Conservation (phyloP, 495 filamentous ascomycete species). For the Stereocaulon alpinum region DNA sequence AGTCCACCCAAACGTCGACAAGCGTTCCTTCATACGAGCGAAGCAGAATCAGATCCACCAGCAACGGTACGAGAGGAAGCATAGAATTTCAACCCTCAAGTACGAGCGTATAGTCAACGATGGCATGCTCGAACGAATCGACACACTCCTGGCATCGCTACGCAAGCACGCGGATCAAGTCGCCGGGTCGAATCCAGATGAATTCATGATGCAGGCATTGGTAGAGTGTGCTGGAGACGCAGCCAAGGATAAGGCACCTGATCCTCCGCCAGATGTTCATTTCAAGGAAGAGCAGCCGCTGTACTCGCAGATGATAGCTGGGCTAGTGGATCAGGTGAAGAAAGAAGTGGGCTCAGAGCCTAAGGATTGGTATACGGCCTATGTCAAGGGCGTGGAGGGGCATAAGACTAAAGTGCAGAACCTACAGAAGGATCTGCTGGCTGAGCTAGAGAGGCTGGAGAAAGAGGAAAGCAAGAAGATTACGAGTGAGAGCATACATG, state of each 20-base stretch:
- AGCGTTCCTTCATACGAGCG: constrained; percentile 93
- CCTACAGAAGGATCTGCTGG: constrained; percentile 62
- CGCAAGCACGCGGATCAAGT: constrained; percentile 57
- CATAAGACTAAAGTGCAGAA: constrained; percentile 68
- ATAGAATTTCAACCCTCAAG: constrained; percentile 82
- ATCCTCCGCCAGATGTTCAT: constrained; percentile 69
- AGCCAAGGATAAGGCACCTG: constrained; percentile 60
- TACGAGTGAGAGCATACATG: constrained; percentile 83
- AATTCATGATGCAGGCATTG: constrained; percentile 76
- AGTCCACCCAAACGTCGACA: constrained; percentile 98
- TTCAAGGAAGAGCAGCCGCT: constrained; percentile 65
- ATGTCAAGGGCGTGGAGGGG: constrained; percentile 60
- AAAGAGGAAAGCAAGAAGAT: constrained; percentile 83
- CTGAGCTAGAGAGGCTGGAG: constrained; percentile 70
- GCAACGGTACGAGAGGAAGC: constrained; percentile 69
- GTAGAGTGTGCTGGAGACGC: constrained; percentile 67
- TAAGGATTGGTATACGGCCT: constrained; percentile 55
- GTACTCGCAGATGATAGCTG: constrained; percentile 93
- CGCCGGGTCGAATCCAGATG: constrained; percentile 49
- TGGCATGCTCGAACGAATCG: constrained; percentile 72
- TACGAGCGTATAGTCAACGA: constrained; percentile 93
- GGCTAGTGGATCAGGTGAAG: constrained; percentile 87
- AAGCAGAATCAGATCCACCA: constrained; percentile 96
- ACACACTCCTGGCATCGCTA: constrained; percentile 60
- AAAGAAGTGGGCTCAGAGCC: constrained; percentile 64